Evolutionary conservation across 208 protist species (phyloP).

Genomic region (Crithidia sp.): DNA sequence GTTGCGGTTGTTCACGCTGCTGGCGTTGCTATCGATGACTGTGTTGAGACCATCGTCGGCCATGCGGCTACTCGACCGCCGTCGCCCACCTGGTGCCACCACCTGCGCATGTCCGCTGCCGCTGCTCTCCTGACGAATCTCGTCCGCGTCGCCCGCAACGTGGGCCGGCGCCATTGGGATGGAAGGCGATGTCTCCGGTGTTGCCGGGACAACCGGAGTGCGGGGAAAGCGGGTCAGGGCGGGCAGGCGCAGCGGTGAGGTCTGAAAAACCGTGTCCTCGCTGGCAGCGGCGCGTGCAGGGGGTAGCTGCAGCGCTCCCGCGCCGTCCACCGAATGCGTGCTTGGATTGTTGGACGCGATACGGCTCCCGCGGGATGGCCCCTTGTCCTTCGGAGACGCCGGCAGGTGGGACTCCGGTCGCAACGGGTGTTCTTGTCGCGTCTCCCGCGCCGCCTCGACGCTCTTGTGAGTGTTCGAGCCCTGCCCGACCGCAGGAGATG

Average conservation of each 20-base stretch:
- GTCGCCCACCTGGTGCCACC: neutral
- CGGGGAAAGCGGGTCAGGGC: conserved; percentile 12
- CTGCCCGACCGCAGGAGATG: neutral
- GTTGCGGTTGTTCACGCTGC: conserved; percentile 7
- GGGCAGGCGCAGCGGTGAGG: conserved; percentile 5
- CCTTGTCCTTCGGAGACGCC: neutral
- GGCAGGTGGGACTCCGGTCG: conserved; percentile 5
- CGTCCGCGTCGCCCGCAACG: neutral
- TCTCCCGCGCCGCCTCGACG: neutral
- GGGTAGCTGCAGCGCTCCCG: neutral
- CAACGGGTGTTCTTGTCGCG: neutral
- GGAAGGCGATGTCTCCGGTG: neutral
- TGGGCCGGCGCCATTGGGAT: neutral
- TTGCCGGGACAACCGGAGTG: neutral
- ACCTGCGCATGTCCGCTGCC: neutral
- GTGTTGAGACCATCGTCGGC: neutral
- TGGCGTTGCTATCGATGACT: conserved; percentile 2
- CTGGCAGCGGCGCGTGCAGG: neutral
- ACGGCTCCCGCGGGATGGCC: neutral
- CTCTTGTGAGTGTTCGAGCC: neutral
- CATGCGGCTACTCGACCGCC: neutral
- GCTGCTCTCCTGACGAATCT: conserved; percentile 3
- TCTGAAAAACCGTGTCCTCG: conserved; percentile 1
- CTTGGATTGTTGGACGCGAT: neutral
- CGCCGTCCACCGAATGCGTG: neutral